Conservation (phyloP, 192 early-diverging fungal genomes). For the Backusella psychrophila region DNA sequence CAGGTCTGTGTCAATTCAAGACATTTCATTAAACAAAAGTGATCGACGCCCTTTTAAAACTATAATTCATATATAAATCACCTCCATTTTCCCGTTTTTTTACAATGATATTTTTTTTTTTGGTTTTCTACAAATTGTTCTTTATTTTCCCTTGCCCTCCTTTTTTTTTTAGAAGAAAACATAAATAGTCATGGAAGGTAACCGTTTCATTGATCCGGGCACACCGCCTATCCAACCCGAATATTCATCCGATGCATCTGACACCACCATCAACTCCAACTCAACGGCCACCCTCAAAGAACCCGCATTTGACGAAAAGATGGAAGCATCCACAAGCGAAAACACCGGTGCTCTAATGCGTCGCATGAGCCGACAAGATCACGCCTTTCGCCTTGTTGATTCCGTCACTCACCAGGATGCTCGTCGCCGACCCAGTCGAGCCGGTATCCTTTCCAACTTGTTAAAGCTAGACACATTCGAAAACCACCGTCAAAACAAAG, state of each 20-base stretch:
- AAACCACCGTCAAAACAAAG: conserved; percentile 15
- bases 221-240: conserved; percentile 16
- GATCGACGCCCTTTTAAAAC: not conserved
- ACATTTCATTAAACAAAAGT: not conserved
- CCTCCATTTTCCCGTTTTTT: not conserved
- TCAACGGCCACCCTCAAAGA: not conserved
- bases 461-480: conserved; percentile 37
- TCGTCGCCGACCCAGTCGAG: conserved; percentile 23
- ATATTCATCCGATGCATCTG: not conserved
- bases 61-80: not conserved
- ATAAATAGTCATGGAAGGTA: conserved; percentile 20
- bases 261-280: not conserved
- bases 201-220: conserved; percentile 20
- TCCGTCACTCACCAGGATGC: conserved; percentile 10
- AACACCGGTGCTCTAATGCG: not conserved
- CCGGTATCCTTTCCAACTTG: conserved; percentile 45
- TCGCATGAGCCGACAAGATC: conserved; percentile 16
- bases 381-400: conserved; percentile 28
- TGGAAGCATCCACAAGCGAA: not conserved
- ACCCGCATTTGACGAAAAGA: not conserved
- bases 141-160: not conserved
- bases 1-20: not conserved
- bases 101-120: not conserved
- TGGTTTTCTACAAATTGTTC: not conserved
- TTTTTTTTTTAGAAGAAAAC: not conserved